A percentile compares a stretch with the other conserved stretches of the same genome.
Evolutionary conservation across 768 basidiomycete genomes (phyloP).

Genomic region (Auricularia cornea): DNA sequence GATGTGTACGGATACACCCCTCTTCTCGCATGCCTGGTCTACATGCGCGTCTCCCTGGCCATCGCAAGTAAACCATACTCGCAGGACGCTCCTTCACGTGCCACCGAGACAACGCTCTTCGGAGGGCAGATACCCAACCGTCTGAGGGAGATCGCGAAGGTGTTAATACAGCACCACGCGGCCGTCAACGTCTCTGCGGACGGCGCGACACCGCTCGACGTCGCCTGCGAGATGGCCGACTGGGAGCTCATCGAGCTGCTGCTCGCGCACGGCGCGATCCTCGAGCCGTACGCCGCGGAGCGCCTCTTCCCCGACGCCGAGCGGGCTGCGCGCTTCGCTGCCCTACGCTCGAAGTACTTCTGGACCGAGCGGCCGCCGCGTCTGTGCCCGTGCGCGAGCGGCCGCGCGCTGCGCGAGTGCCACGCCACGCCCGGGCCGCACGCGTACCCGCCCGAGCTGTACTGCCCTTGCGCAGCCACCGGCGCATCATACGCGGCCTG

Average conservation of each 20-base stretch:
- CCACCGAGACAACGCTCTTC: too few relatives aligned
- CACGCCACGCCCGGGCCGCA: slow-evolving; percentile 9
- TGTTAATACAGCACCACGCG: slow-evolving; percentile 16
- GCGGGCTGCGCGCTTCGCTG: slow-evolving; percentile 2
- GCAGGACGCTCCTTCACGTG: too few relatives aligned
- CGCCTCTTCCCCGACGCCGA: not conserved
- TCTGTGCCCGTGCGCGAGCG: slow-evolving; percentile 21
- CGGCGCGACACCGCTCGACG: slow-evolving; percentile 10
- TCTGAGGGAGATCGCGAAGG: slow-evolving; percentile 1
- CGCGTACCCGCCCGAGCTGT: slow-evolving; percentile 15
- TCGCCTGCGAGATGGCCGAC: slow-evolving; percentile 11
- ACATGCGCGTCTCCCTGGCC: too few relatives aligned
- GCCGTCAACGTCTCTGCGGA: slow-evolving; percentile 8
- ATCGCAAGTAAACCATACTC: too few relatives aligned
- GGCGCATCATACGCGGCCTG: too few relatives aligned
- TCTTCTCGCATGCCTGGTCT: too few relatives aligned
- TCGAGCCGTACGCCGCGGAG: slow-evolving; percentile 4
- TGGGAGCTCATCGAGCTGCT: slow-evolving; percentile 16
- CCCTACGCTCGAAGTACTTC: not conserved
- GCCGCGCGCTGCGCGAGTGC: slow-evolving; percentile 13
- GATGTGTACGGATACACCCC: too few relatives aligned
- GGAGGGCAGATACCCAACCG: too few relatives aligned
- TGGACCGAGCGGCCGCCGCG: slow-evolving; percentile 10
- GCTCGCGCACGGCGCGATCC: slow-evolving; percentile 12
- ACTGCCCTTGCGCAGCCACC: slow-evolving; percentile 18